Evolutionary conservation across 192 early-diverging fungal genomes (phyloP).

Genomic region (Podila horticola): DNA sequence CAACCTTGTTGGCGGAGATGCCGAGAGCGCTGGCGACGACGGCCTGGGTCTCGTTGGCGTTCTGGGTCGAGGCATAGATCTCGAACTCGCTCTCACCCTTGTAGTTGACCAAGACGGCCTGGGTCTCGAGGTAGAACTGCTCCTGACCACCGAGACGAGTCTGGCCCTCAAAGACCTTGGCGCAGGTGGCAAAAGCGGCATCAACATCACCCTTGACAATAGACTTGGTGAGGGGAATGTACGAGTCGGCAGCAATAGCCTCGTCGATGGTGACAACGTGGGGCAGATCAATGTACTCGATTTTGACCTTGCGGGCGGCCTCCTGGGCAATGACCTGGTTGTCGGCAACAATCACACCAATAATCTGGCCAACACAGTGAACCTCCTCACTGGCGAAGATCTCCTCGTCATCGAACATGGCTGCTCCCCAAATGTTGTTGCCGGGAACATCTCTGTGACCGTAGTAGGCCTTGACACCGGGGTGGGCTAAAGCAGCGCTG

Average conservation of each 20-base stretch:
- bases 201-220: constrained; percentile 75
- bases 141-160: constrained; percentile 72
- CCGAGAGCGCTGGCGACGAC: constrained; percentile 79
- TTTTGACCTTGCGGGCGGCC: constrained; percentile 75
- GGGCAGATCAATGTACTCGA: constrained; percentile 79
- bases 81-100: constrained; percentile 85
- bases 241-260: constrained; percentile 73
- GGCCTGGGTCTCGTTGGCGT: constrained; percentile 79
- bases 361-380: constrained; percentile 75
- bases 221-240: constrained; percentile 62
- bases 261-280: constrained; percentile 83
- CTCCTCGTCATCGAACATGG: constrained; percentile 78
- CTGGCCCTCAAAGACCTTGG: constrained; percentile 65
- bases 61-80: constrained; percentile 83
- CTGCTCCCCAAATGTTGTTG: constrained; percentile 63
- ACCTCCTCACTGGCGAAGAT: constrained; percentile 80
- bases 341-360: constrained; percentile 85
- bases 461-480: constrained; percentile 76
- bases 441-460: constrained; percentile 77
- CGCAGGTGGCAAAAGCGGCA: constrained; percentile 57
- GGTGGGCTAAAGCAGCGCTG: constrained; percentile 63
- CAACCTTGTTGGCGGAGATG: constrained; percentile 73
- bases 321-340: constrained; percentile 70
- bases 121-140: constrained; percentile 92
- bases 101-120: constrained; percentile 74